Evolutionary conservation across 176 grass and related monocot genomes (phyloP).

Genomic region (Alopecurus myosuroides): DNA sequence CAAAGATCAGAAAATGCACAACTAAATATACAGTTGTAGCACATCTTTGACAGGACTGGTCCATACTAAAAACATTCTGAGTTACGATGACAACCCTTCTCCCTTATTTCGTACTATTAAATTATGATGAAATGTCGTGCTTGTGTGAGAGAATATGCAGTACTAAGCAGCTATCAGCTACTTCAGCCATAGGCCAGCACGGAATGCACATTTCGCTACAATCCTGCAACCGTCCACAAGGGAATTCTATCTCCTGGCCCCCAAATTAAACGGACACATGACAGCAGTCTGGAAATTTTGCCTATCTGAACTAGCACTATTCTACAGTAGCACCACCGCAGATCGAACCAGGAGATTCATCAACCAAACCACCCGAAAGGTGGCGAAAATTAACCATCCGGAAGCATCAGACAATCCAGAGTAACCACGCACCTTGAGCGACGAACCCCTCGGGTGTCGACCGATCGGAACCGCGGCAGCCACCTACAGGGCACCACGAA

Average conservation of each 20-base stretch:
- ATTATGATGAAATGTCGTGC: not conserved
- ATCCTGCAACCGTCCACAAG: not conserved
- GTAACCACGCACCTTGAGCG: constrained; percentile 28
- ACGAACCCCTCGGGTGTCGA: not conserved
- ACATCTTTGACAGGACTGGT: not conserved
- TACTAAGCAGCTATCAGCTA: not conserved
- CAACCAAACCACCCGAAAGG: not conserved
- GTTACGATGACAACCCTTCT: not conserved
- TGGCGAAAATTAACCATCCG: not conserved
- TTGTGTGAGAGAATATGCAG: not conserved
- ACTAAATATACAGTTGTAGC: not conserved
- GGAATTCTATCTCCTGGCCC: not conserved
- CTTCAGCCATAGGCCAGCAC: not conserved
- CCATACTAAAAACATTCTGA: not conserved
- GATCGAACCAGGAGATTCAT: constrained; percentile 10
- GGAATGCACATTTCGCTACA: not conserved
- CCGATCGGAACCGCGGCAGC: constrained; percentile 3
- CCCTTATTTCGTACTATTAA: not conserved
- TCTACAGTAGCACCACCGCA: constrained; percentile 1
- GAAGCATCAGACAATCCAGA: not conserved
- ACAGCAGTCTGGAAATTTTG: not conserved
- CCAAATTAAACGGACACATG: not conserved
- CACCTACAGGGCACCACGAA: constrained; percentile 21
- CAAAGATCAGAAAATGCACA: not conserved
- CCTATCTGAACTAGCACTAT: not conserved